A percentile compares a stretch with the other conserved stretches of the same genome.
These are phyloP conservation scores for Exophiala alcalophila DNA, from an alignment of 2,329 filamentous ascomycete genomes.

Conservation along the genomic window DNA sequence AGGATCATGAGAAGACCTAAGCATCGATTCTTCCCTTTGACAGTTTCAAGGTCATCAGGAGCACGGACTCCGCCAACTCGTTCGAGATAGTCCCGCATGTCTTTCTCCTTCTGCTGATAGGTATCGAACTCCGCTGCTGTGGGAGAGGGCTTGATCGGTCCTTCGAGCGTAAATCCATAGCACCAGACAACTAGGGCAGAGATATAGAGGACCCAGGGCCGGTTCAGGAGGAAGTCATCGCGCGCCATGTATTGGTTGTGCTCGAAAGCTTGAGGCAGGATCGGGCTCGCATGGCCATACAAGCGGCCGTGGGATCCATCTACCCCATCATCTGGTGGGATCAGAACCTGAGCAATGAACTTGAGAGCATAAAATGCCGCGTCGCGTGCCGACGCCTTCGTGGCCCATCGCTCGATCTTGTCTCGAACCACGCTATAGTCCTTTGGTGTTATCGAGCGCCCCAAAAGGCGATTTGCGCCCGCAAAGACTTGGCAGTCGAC, in stretches of 20 bases:
- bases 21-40: conserved; percentile 77
- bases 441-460: conserved; percentile 75
- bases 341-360: conserved; percentile 79
- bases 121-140: conserved; percentile 53
- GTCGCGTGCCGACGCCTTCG: conserved; percentile 80
- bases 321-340: conserved; percentile 47
- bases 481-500: conserved; percentile 98
- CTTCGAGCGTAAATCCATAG: conserved; percentile 88
- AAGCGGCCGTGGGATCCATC: conserved; percentile 40
- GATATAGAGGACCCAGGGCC: conserved; percentile 95
- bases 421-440: conserved; percentile 77
- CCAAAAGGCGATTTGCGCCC: conserved; percentile 77
- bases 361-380: conserved; percentile 89
- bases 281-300: conserved; percentile 31
- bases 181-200: conserved; percentile 90
- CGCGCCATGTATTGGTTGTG: conserved; percentile 68
- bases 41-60: conserved; percentile 72
- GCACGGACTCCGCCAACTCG: conserved; percentile 68
- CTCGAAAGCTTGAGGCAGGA: conserved; percentile 33
- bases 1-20: conserved; percentile 78
- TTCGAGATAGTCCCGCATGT: conserved; percentile 77
- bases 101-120: conserved; percentile 63
- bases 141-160: conserved; percentile 57
- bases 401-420: conserved; percentile 82
- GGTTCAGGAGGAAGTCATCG: conserved; percentile 84